Evolutionary conservation across 2,329 filamentous ascomycete genomes (phyloP), one percentile per base, ranked within the genome.

Genomic region (Didymella lethalis): DNA sequence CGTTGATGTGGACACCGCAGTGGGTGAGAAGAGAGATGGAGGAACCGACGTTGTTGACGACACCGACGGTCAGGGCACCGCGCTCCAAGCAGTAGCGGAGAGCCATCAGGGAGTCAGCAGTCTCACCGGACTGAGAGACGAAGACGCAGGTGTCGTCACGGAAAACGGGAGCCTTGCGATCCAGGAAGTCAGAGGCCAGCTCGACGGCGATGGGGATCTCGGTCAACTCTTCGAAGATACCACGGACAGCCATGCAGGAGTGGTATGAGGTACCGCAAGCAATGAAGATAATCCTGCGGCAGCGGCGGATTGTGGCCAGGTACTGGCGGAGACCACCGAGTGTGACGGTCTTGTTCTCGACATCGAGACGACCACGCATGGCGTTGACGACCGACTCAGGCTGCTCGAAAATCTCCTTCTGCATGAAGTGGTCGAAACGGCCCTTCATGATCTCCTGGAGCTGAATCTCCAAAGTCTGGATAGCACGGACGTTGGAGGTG

Each of bases 391-490:
- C 92, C 14, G 95, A 99, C 83, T 99, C 95, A 75, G 95, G 95
- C 85, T 99, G 95, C 86, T 99, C 95, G 80, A 99, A 99, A 75
- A 99, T 99, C 81, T 99, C 95, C 88, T 99, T 99, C 80, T 99
- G 95, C 95, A 99, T 99, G 86, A 97, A 99, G 84, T 99, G 95
- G 80, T 99, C 95, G 81, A 98, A 99, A 79, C 95, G 96, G 81
- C 95, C 95, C 90, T 99, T 99, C 95, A 99, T 99, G 82, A 99
- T 99, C 85, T 99, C 93, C 84, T 99, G 95, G 66, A 99, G 90
- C 85, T 99, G 93, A 49, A 99, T 91, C 85, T 99, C 95, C 56
- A 99, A 88, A 55, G 95, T 99, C 86, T 99, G 95, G 79, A 99
- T 99, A 72, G 91, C 92, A 78, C 95, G 93, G 71, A 98, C 93